Evolutionary conservation across 225 moss, liverwort and hornwort species (phyloP).

Genomic region (Bryum argenteum): DNA sequence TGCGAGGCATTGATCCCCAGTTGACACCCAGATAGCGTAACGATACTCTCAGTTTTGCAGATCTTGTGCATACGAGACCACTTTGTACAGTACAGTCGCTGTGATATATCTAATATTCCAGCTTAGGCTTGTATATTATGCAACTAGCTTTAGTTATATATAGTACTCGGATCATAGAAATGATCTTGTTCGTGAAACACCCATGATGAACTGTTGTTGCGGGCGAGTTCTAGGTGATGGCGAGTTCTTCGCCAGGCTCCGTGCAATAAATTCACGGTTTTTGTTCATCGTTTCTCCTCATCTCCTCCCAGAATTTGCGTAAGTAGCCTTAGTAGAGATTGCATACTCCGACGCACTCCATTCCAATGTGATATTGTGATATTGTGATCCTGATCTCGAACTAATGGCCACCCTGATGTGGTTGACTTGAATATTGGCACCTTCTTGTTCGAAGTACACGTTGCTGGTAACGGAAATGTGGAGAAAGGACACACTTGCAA

Average conservation of each 20-base stretch:
- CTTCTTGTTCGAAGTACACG: not conserved
- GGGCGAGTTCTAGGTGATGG: slow-evolving; percentile 46
- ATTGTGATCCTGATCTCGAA: too few relatives aligned
- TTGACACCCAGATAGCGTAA: slow-evolving; percentile 39
- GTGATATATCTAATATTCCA: slow-evolving; percentile 6
- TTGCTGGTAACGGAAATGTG: slow-evolving; percentile 4
- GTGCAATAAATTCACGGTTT: slow-evolving; percentile 29
- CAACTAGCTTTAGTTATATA: not conserved
- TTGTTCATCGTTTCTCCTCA: not conserved
- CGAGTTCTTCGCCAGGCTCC: slow-evolving; percentile 28
- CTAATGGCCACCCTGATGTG: not conserved
- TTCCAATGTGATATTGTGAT: not conserved
- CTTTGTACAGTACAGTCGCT: slow-evolving; percentile 28
- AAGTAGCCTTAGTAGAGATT: too few relatives aligned
- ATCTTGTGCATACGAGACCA: slow-evolving; percentile 26
- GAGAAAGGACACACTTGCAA: slow-evolving; percentile 5
- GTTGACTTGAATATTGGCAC: not conserved
- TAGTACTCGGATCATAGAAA: slow-evolving; percentile 18
- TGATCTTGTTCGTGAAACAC: slow-evolving; percentile 36
- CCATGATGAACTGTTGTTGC: slow-evolving; percentile 37
- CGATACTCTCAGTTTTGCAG: slow-evolving; percentile 3
- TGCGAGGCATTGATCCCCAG: slow-evolving; percentile 46
- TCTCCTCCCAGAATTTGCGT: too few relatives aligned
- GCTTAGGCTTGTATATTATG: slow-evolving; percentile 30
- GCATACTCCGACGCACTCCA: not conserved